These are phyloP conservation scores for Diaporthe sp. DNA, from an alignment of 2,329 filamentous ascomycete species.

Conservation along the genomic window DNA sequence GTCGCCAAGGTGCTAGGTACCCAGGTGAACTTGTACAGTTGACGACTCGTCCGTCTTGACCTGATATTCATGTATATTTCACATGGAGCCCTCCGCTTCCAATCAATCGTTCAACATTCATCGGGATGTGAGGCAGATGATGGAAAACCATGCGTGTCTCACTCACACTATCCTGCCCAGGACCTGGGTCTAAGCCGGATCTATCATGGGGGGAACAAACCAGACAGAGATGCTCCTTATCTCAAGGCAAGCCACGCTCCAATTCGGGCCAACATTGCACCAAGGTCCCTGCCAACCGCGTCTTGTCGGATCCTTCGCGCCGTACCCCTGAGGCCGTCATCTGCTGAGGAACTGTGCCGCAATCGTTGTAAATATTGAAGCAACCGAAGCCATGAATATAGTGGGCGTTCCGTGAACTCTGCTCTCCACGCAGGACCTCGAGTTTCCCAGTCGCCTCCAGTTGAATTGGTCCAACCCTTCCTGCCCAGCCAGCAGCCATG, in stretches of 20 bases:
- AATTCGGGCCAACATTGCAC: neutral
- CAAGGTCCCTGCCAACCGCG: neutral
- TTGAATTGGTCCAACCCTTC: neutral
- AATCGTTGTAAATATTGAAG: neutral
- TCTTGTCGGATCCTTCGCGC: constrained; percentile 11
- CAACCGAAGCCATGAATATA: neutral
- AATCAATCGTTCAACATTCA: neutral
- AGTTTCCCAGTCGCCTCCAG: neutral
- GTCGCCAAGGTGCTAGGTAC: neutral
- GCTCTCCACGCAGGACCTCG: neutral
- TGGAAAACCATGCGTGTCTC: neutral
- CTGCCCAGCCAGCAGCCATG: neutral
- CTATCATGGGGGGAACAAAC: neutral
- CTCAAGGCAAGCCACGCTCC: neutral
- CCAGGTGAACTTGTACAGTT: neutral
- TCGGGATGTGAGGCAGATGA: neutral
- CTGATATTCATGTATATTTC: neutral
- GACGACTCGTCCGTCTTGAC: too few relatives aligned
- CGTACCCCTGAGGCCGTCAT: neutral
- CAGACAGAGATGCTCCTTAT: neutral
- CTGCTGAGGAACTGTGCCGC: neutral
- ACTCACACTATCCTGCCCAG: neutral
- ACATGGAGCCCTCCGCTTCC: neutral
- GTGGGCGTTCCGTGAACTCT: neutral
- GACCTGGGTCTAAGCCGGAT: neutral